These are phyloP conservation scores for Basidiobolus meristosporus DNA, from an alignment of 371 early-diverging fungal species.

Conservation along the genomic window DNA sequence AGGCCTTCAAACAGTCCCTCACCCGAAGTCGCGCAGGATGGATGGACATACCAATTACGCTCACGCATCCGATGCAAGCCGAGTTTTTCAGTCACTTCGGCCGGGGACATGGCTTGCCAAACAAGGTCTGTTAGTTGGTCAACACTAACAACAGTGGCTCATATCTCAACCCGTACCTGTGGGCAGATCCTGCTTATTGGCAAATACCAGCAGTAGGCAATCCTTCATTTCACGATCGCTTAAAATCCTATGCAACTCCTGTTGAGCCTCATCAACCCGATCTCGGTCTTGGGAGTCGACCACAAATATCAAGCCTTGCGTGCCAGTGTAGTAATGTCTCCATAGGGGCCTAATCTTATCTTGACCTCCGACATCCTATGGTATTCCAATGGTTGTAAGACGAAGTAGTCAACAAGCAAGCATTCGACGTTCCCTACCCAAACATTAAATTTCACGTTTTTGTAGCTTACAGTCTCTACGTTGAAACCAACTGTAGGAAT, in stretches of 20 bases:
- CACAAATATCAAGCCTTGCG: constrained; percentile 73
- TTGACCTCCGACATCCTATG: constrained; percentile 75
- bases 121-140: background rate
- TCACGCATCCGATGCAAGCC: constrained; percentile 56
- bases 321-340: constrained; percentile 77
- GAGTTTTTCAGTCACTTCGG: constrained; percentile 61
- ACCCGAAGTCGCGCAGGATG: constrained; percentile 70
- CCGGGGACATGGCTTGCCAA: constrained; percentile 42
- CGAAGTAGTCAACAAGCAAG: background rate
- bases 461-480: constrained; percentile 74
- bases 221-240: constrained; percentile 72
- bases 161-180: no score
- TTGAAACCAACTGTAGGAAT: constrained; percentile 82
- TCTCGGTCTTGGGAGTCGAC: constrained; percentile 69
- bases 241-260: constrained; percentile 63
- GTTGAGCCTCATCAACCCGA: constrained; percentile 65
- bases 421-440: constrained; percentile 29
- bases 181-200: constrained; percentile 77
- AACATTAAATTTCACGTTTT: constrained; percentile 80
- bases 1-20: constrained; percentile 78
- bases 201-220: constrained; percentile 59
- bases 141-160: background rate
- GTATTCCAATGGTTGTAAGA: background rate
- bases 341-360: constrained; percentile 78
- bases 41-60: constrained; percentile 70